Evolutionary conservation across 148 eudicot genomes (phyloP), one percentile per base, ranked within the genome.

Genomic region (Chenopodium formosanum): DNA sequence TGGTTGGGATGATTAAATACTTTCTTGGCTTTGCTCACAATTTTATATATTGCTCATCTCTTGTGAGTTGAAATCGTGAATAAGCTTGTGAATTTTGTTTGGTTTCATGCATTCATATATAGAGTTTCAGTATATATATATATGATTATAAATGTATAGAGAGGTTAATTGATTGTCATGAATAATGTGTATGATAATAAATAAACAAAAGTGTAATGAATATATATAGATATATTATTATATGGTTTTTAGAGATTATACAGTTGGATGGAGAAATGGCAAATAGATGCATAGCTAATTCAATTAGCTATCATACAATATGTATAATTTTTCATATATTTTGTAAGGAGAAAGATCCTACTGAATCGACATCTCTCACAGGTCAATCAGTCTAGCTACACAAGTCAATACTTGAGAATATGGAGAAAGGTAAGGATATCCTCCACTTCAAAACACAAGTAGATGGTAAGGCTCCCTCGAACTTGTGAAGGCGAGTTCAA

Each of bases 81-180:
- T 82, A 47, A 76, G 76, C n/a, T 71, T 82, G 75, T 64, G 84
- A 82, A 66, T 82, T 82, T 82, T 70, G 60, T 58, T 82, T 46
- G 2, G 23, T 50, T 69, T 69, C 56, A 27, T 69, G 80, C 80
- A 77, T 60, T 58, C 14, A 40, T 29, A 70, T 56, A 56, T 56
- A 44, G 23, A 77, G 11, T 69, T 19, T 6, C 1, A 31, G 29
- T 52, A 70, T 22, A 72, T 68, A 77, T 14, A 53, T 34, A 76
- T n/a, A 22, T 56, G 17, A 56, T 56, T 82, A 82, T 56, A 76
- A 56, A 77, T 82, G 81, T 77, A 82, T 82, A 82, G 80, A 82
- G 56, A 69, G 10, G 47, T 69, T 14, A 52, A 34, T 75, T 63
- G 29, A 34, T 75, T 63, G 29, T 63, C 56, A 68, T 67, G 4